These are phyloP conservation scores for Pythium vanterpoolii DNA, from an alignment of 352 stramenopile genomes.

Conservation along the genomic window DNA sequence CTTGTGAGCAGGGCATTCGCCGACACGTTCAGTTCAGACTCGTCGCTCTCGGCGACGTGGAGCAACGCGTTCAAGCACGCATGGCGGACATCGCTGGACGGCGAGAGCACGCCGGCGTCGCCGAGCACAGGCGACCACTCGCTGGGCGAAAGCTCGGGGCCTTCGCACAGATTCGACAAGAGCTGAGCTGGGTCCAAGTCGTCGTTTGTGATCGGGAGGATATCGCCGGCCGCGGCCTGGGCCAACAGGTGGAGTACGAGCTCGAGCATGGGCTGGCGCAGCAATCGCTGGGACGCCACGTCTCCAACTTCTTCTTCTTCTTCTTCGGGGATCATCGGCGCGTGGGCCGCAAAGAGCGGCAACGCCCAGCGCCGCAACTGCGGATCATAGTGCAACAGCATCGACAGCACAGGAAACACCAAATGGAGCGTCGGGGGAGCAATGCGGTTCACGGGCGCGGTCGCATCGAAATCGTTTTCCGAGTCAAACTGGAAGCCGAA, in stretches of 20 bases:
- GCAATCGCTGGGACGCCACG: slow-evolving; percentile 60
- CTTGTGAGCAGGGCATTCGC: slow-evolving; percentile 41
- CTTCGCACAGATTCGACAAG: slow-evolving; percentile 54
- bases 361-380: slow-evolving; percentile 63
- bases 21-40: slow-evolving; percentile 38
- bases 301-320: slow-evolving; percentile 88
- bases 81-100: slow-evolving; percentile 45
- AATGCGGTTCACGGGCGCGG: slow-evolving; percentile 61
- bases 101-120: slow-evolving; percentile 65
- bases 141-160: slow-evolving; percentile 42
- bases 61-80: slow-evolving; percentile 61
- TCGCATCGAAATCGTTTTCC: slow-evolving; percentile 69
- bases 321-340: slow-evolving; percentile 84
- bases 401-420: slow-evolving; percentile 69
- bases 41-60: slow-evolving; percentile 53
- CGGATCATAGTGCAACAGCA: slow-evolving; percentile 45
- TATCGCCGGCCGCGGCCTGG: slow-evolving; percentile 45
- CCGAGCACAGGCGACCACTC: slow-evolving; percentile 76
- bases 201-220: slow-evolving; percentile 58
- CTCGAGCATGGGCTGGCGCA: slow-evolving; percentile 76
- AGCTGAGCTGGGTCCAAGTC: slow-evolving; percentile 54
- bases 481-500: slow-evolving; percentile 83
- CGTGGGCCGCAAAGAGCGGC: slow-evolving; percentile 74
- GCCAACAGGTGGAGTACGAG: slow-evolving; percentile 60
- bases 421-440: slow-evolving; percentile 74